Evolutionary conservation across 768 basidiomycete genomes (phyloP).

Genomic region (Russula compacta): DNA sequence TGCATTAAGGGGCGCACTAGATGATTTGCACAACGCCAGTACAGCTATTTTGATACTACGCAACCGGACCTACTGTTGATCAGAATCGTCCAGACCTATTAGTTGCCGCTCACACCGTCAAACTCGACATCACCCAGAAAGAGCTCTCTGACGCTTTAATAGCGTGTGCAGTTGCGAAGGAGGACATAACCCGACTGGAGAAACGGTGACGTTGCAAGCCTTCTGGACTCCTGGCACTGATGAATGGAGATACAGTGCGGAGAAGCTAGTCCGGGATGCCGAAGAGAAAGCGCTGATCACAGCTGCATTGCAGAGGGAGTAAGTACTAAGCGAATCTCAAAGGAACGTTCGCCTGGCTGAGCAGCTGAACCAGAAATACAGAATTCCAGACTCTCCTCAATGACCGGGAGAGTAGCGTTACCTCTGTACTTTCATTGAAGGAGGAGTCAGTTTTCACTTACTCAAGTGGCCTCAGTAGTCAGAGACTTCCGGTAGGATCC

Average conservation of each 20-base stretch:
- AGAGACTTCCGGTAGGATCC: not conserved
- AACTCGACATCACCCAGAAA: conserved; percentile 10
- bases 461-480: too few species aligned
- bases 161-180: conserved; percentile 5
- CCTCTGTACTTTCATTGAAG: conserved; percentile 7
- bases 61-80: not conserved
- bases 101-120: conserved; percentile 1
- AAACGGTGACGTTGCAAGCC: not conserved
- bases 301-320: conserved; percentile 10
- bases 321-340: not conserved
- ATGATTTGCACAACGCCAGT: conserved; percentile 17
- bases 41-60: not conserved
- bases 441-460: conserved; percentile 14
- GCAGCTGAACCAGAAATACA: conserved; percentile 9
- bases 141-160: conserved; percentile 10
- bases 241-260: not conserved
- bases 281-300: conserved; percentile 1
- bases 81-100: not conserved
- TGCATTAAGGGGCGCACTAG: conserved; percentile 1
- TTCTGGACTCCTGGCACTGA: not conserved
- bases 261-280: not conserved
- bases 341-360: not conserved
- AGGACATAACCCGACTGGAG: not conserved
- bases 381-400: conserved; percentile 13
- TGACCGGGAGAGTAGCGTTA: conserved; percentile 1